Percentiles rank a stretch among this genome's conserved stretches.
phyloP scores from a whole-genome alignment of 2,329 filamentous ascomycete species.

The Cryphonectria nitschkei region DNA sequence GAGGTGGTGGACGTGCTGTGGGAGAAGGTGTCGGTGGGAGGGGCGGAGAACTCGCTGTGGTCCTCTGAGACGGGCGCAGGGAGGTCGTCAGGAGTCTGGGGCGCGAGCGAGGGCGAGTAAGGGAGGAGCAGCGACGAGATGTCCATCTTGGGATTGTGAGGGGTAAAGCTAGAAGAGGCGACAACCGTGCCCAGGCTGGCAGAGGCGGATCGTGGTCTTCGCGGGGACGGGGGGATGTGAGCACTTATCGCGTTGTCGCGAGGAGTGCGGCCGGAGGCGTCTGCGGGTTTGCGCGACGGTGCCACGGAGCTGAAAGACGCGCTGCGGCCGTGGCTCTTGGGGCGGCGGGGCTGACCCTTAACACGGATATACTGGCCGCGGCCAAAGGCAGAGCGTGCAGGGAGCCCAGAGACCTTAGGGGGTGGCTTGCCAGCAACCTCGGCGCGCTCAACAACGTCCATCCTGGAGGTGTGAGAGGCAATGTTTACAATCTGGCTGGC shows the following conservation, averaged over 20 bases:
- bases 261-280: neutral
- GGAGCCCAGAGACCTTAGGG: neutral
- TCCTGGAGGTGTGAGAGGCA: neutral
- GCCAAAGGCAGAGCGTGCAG: neutral
- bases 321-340: neutral
- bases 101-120: neutral
- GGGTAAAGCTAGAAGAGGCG: neutral
- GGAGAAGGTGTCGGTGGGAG: slow-evolving; percentile 37
- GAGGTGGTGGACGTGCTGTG: slow-evolving; percentile 37
- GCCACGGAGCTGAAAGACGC: neutral
- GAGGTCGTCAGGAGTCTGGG: slow-evolving; percentile 24
- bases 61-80: slow-evolving; percentile 32
- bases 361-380: neutral
- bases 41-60: slow-evolving; percentile 35
- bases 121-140: neutral
- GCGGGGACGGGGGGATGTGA: neutral
- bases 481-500: neutral
- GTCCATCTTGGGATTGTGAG: neutral
- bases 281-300: neutral
- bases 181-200: neutral
- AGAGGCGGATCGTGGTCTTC: neutral
- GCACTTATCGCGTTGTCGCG: neutral
- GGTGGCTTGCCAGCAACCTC: neutral
- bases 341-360: neutral
- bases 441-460: slow-evolving; percentile 17